These are phyloP conservation scores for Eimeria acervulina DNA, from an alignment of 169 alveolate genomes.

Conservation along the genomic window DNA sequence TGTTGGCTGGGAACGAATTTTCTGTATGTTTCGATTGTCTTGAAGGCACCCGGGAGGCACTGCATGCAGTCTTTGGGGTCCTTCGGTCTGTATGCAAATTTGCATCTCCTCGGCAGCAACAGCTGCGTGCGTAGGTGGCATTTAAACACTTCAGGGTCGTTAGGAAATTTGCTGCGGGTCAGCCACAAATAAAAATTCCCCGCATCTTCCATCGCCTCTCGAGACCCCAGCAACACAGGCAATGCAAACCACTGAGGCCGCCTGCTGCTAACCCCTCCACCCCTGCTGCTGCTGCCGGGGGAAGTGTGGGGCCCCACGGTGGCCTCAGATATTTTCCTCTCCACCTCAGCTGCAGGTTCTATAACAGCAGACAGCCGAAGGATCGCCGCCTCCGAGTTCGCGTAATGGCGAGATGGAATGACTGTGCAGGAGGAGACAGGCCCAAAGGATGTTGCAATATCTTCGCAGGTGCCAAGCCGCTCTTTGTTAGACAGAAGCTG, in stretches of 20 bases:
- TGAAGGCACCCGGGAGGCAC: not conserved
- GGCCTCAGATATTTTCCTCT: not conserved
- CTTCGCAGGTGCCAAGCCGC: not conserved
- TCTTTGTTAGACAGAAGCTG: not conserved
- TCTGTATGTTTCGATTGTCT: slow-evolving; percentile 27
- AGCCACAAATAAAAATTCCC: slow-evolving; percentile 79
- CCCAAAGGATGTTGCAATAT: slow-evolving; percentile 46
- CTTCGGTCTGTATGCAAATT: slow-evolving; percentile 16
- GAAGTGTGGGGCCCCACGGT: not conserved
- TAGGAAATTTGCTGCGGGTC: slow-evolving; percentile 58
- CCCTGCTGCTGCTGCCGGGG: slow-evolving; percentile 22
- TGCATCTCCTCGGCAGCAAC: slow-evolving; percentile 40
- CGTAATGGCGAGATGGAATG: slow-evolving; percentile 22
- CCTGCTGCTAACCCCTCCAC: not conserved
- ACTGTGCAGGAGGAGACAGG: not conserved
- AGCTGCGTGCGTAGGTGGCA: slow-evolving; percentile 76
- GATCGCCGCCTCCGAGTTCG: slow-evolving; percentile 21
- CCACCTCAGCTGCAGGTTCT: not conserved
- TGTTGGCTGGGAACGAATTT: slow-evolving; percentile 32
- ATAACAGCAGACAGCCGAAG: not conserved
- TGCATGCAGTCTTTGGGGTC: slow-evolving; percentile 79
- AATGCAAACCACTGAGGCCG: slow-evolving; percentile 82
- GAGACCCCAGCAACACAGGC: slow-evolving; percentile 45
- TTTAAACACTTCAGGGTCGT: slow-evolving; percentile 79
- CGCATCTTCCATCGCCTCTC: slow-evolving; percentile 55